Evolutionary conservation across 1,139 yeast genomes (phyloP), one percentile per base, ranked within the genome.

Genomic region (Magnusiomyces clavatus): DNA sequence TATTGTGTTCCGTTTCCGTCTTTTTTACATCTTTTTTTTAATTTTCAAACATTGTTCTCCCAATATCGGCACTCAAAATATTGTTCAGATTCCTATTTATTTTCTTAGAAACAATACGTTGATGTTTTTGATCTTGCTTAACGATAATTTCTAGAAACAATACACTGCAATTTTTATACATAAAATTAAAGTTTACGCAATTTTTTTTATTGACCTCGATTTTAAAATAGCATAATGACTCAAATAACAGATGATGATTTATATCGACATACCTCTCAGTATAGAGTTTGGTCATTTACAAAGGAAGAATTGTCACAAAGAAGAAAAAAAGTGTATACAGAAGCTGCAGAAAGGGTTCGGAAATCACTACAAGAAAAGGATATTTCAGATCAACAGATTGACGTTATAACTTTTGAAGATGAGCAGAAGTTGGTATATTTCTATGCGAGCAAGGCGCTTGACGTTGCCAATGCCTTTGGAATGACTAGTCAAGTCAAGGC

Each of bases 211-310:
- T 24, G 31, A 24, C 31, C 8, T 24, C 8, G 8, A 5, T 24
- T 24, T 5, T 24, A 24, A 24, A 5, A 5, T 24, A 5, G 11
- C 39, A 37, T n/a, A 5, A 37, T 37, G 39, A 37, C 39, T 14
- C 39, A 37, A 37, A 6, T 14, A 4, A 37, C 39, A 37, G 83
- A 80, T 58, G 97, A 92, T 67, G 97, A 90, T 58, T 70, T 92
- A 47, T 92, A 87, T 67, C 77, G 97, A 51, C 77, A 89, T 49
- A 86, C 96, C 5, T 77, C 94, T 0, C 98, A 92, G 69, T 92
- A 76, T 65, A 74, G 83, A 51, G 56, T 80, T 19, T 92, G 98
- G 98, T 89, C 97, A 0, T 89, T 78, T 65, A 81, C 89, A 0
- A 63, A 65, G 20, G 79, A 77, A 2, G 76, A 77, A 52, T 72